Evolutionary conservation across 2,329 filamentous ascomycete genomes (phyloP), one percentile per base, ranked within the genome.

Genomic region (Nectriaceae sp.): DNA sequence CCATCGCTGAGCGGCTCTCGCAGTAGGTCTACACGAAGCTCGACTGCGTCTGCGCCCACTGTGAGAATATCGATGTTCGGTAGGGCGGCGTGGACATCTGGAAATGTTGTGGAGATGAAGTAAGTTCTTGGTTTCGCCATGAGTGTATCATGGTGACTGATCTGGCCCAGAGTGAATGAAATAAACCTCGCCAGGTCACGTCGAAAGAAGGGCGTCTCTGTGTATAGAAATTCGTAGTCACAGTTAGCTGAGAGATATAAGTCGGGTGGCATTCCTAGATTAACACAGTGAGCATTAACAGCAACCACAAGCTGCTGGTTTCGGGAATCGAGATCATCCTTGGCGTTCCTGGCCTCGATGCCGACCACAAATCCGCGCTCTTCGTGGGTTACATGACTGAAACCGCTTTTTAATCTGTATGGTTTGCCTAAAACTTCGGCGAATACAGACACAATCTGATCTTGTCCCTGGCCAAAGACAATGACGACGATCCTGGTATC

Each of bases 221-320:
- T 89, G 71, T 94, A 95, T 18, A 95, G 77, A 59, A 93, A 94
- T 66, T 95, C 90, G 70, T 93, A 94, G 70, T 94, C 88, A 71
- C 88, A 92, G 48, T 79, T 70, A 21, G 81, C 74, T 15, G 85
- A 90, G 20, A 91, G 77, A 39, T 75, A 67, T 33, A 79, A 66
- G 56, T 89, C 83, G n/a, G 85, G 83, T 16, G 84, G 83, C 73
- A 86, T 88, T 22, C 83, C 84, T 46, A 84, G 75, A 59, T 85
- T 83, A 53, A 90, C 83, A 64, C 86, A 89, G 66, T 93, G 88
- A 20, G 88, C 84, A 65, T 92, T 88, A 65, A 94, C 87, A 47
- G 85, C 73, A 40, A 90, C 79, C 38, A 89, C 74, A 26, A 84
- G 75, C 13, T 75, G 70, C 52, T 73, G 77, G 56, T 86, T 73